phyloP scores from a whole-genome alignment of 495 filamentous ascomycete species.

The Elasticomyces elasticus region DNA sequence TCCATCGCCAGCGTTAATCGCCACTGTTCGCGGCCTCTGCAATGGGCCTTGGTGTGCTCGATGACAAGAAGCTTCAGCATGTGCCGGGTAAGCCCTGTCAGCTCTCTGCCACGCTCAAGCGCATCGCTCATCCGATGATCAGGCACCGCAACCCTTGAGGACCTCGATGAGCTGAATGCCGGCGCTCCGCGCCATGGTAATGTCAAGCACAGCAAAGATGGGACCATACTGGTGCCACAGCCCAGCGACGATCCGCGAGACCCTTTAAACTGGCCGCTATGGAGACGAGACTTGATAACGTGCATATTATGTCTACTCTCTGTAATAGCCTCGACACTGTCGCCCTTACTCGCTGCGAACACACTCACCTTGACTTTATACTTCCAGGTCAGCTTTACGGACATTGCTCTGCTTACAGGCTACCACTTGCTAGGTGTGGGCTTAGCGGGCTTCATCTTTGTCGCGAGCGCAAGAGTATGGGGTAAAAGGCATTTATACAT shows the following conservation, averaged over 20 bases:
- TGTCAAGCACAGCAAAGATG: slow-evolving; percentile 23
- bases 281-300: slow-evolving; percentile 75
- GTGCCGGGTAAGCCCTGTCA: slow-evolving; percentile 55
- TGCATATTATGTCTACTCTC: slow-evolving; percentile 65
- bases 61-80: slow-evolving; percentile 50
- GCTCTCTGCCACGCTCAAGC: background rate
- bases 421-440: slow-evolving; percentile 81
- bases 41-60: slow-evolving; percentile 80
- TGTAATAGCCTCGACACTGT: slow-evolving; percentile 69
- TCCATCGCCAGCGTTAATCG: no score
- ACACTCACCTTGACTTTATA: slow-evolving; percentile 58
- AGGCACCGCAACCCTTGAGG: slow-evolving; percentile 24
- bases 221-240: slow-evolving; percentile 35
- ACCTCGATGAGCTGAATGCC: slow-evolving; percentile 7
- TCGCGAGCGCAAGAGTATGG: slow-evolving; percentile 82
- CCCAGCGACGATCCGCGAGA: slow-evolving; percentile 34
- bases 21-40: no score
- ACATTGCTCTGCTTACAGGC: slow-evolving; percentile 73
- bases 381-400: slow-evolving; percentile 52
- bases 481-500: slow-evolving; percentile 84
- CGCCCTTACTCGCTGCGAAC: slow-evolving; percentile 78
- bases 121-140: background rate
- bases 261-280: slow-evolving; percentile 78
- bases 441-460: slow-evolving; percentile 68
- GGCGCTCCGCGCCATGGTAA: slow-evolving; percentile 1